Evolutionary conservation across 176 grass and related monocot genomes (phyloP).

Genomic region (Avena atlantica): DNA sequence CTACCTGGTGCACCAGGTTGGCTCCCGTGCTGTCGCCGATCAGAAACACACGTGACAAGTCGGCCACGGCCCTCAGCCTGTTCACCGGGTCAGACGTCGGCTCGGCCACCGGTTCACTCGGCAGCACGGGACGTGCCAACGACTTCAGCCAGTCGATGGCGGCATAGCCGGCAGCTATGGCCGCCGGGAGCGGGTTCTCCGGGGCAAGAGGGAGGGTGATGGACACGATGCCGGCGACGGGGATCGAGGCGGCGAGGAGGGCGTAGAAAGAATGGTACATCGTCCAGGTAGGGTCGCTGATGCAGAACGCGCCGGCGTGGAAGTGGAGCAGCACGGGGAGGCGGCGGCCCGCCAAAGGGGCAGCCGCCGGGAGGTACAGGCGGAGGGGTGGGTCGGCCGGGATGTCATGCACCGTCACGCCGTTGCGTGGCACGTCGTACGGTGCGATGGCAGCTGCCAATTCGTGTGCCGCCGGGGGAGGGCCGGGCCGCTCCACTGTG

Average conservation of each 20-base stretch:
- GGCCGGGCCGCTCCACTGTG: neutral
- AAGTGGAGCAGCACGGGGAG: slow-evolving; percentile 29
- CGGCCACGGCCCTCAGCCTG: neutral
- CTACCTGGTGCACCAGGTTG: slow-evolving; percentile 24
- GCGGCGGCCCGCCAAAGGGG: neutral
- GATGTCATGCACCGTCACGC: slow-evolving; percentile 23
- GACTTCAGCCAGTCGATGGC: neutral
- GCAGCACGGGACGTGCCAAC: neutral
- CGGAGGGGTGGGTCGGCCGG: neutral
- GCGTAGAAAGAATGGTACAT: neutral
- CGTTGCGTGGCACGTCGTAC: slow-evolving; percentile 5
- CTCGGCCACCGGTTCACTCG: neutral
- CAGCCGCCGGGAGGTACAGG: neutral
- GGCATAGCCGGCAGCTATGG: neutral
- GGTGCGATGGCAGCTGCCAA: neutral
- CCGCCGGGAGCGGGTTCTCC: slow-evolving; percentile 18
- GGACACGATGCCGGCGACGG: slow-evolving; percentile 5
- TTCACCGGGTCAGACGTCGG: neutral
- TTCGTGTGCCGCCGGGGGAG: neutral
- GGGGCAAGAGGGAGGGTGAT: slow-evolving; percentile 15
- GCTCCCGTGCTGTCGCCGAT: slow-evolving; percentile 24
- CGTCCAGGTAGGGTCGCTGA: neutral
- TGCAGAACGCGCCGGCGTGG: neutral
- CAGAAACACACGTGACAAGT: neutral
- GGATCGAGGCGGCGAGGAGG: neutral